These are phyloP conservation scores for Lactarius hatsudake DNA, from an alignment of 768 basidiomycete genomes.

Conservation along the genomic window DNA sequence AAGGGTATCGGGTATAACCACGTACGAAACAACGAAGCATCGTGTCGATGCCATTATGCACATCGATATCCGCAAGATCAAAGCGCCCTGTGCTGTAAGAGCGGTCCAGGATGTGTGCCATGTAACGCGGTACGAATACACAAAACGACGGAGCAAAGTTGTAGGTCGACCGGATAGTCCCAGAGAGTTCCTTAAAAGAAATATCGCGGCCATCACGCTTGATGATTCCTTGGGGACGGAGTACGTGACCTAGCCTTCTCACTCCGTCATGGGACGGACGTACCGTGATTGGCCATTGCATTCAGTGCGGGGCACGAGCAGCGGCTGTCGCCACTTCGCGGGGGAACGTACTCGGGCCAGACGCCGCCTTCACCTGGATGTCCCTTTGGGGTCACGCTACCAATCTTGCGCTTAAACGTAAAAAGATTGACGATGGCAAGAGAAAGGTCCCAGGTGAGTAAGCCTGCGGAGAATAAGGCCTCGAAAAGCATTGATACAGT, in stretches of 20 bases:
- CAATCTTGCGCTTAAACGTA: constrained; percentile 46
- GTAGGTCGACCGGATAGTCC: constrained; percentile 51
- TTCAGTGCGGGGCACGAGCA: constrained; percentile 75
- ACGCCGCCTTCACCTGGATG: constrained; percentile 55
- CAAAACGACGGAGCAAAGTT: constrained; percentile 72
- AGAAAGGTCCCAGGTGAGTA: constrained; percentile 51
- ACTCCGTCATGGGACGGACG: background rate
- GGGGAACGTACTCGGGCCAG: constrained; percentile 67
- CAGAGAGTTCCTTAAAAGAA: constrained; percentile 47
- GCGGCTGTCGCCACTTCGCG: constrained; percentile 62
- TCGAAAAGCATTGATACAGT: constrained; percentile 3
- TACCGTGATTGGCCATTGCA: constrained; percentile 82
- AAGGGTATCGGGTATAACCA: constrained; percentile 15
- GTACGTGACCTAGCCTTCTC: background rate
- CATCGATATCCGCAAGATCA: constrained; percentile 61
- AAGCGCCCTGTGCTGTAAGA: constrained; percentile 56
- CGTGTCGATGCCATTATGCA: constrained; percentile 76
- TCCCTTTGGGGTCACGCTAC: constrained; percentile 54
- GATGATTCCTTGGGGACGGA: constrained; percentile 36
- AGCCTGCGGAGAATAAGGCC: constrained; percentile 15
- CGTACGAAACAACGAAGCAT: constrained; percentile 59
- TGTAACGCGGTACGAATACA: constrained; percentile 59
- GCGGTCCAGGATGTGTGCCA: constrained; percentile 56
- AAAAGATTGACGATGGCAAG: constrained; percentile 53
- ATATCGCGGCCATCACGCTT: constrained; percentile 68